Conservation (phyloP, 768 basidiomycete species). For the Vararia minispora region DNA sequence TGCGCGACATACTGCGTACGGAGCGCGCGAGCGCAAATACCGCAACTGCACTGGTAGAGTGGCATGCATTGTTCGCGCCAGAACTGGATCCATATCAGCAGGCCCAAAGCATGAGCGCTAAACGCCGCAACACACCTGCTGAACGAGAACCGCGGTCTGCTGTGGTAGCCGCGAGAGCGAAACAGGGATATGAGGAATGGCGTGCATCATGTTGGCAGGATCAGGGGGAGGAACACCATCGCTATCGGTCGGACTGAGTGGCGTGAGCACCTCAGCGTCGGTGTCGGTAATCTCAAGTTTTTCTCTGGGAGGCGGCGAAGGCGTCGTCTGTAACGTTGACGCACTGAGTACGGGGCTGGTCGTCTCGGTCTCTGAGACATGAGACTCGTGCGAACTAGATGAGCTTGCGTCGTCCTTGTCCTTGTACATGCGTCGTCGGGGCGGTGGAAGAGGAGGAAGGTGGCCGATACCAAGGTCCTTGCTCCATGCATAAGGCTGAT, state of each 20-base stretch:
- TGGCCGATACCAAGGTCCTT: constrained; percentile 48
- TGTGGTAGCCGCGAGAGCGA: constrained; percentile 42
- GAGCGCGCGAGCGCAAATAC: constrained; percentile 57
- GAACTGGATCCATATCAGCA: constrained; percentile 27
- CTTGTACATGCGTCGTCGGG: constrained; percentile 10
- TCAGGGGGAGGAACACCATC: constrained; percentile 52
- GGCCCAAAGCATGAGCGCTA: not conserved
- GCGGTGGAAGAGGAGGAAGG: constrained; percentile 4
- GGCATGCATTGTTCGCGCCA: constrained; percentile 71
- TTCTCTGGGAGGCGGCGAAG: constrained; percentile 51
- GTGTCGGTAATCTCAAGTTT: constrained; percentile 27
- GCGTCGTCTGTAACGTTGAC: constrained; percentile 68
- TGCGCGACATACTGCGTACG: constrained; percentile 16
- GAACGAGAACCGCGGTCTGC: constrained; percentile 34
- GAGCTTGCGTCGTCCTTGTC: constrained; percentile 34
- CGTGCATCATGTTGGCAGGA: constrained; percentile 46
- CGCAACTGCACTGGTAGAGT: constrained; percentile 59
- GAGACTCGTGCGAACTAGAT: constrained; percentile 40
- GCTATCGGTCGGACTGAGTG: constrained; percentile 18
- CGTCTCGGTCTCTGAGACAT: no score
- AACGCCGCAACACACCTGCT: constrained; percentile 3
- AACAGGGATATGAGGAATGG: constrained; percentile 60
- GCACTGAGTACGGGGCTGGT: constrained; percentile 70
- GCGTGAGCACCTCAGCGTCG: constrained; percentile 17
- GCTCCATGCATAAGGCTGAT: constrained; percentile 57